Evolutionary conservation across 169 alveolate genomes (phyloP).

Genomic region (Cryptosporidium sp.): DNA sequence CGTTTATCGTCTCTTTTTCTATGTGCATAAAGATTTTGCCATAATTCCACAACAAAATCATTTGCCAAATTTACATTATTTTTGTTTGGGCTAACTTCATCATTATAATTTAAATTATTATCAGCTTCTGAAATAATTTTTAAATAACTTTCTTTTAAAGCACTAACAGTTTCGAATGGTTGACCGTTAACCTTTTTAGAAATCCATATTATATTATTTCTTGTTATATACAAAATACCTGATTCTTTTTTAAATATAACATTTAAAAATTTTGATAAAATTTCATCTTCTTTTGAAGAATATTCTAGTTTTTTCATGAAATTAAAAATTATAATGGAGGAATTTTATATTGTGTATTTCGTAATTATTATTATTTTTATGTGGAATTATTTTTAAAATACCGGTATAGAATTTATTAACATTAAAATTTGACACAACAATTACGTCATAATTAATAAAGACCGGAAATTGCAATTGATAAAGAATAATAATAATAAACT

Average conservation of each 20-base stretch:
- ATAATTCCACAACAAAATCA: constrained; percentile 18
- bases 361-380: background rate
- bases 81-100: background rate
- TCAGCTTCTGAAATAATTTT: background rate
- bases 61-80: background rate
- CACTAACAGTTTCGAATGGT: constrained; percentile 9
- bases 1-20: constrained; percentile 46
- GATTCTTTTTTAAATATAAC: constrained; percentile 47
- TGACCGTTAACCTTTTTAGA: background rate
- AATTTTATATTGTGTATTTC: no score
- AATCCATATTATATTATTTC: constrained; percentile 40
- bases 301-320: constrained; percentile 33
- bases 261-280: background rate
- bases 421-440: background rate
- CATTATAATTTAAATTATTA: background rate
- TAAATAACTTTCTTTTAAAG: constrained; percentile 16
- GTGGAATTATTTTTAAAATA: background rate
- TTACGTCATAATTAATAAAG: background rate
- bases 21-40: constrained; percentile 63
- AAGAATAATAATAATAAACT: constrained; percentile 6
- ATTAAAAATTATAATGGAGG: background rate
- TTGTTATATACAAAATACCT: constrained; percentile 47
- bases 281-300: background rate
- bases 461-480: background rate
- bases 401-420: constrained; percentile 17